These are phyloP conservation scores for Podosphaera leucotricha DNA, from an alignment of 2,329 filamentous ascomycete genomes.

Conservation along the genomic window DNA sequence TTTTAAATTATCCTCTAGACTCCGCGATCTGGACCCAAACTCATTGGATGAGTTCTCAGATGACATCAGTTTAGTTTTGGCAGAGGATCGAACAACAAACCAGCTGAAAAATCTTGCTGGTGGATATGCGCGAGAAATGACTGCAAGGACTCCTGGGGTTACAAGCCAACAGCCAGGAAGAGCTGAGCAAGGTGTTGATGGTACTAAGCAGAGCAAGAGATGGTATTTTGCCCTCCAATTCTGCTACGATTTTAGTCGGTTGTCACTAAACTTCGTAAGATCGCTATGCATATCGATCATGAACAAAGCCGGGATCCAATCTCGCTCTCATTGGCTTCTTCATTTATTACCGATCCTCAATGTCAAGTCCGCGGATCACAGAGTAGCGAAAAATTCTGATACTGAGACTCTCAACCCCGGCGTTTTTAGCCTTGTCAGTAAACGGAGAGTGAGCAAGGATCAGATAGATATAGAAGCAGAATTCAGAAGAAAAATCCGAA, in stretches of 20 bases:
- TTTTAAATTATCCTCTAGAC: constrained; percentile 14
- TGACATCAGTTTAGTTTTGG: constrained; percentile 13
- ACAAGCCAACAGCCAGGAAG: constrained; percentile 18
- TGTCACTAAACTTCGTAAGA: constrained; percentile 27
- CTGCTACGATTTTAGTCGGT: constrained; percentile 45
- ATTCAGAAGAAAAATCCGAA: constrained; percentile 35
- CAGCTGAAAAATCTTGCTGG: constrained; percentile 23
- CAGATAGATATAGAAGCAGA: constrained; percentile 64
- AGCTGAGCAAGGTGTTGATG: constrained; percentile 39
- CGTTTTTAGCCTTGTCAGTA: constrained; percentile 27
- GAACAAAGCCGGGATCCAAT: constrained; percentile 32
- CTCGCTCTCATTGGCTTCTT: constrained; percentile 39
- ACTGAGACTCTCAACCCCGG: constrained; percentile 25
- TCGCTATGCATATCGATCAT: constrained; percentile 19
- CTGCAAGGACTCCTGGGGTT: constrained; percentile 27
- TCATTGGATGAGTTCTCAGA: constrained; percentile 10
- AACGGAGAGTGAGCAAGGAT: constrained; percentile 30
- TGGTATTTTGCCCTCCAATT: constrained; percentile 61
- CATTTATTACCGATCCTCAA: constrained; percentile 13
- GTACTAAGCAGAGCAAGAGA: constrained; percentile 52
- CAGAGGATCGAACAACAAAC: constrained; percentile 11
- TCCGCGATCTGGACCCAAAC: constrained; percentile 7
- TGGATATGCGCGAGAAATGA: constrained; percentile 48
- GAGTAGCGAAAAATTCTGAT: constrained; percentile 6
- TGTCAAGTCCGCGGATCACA: constrained; percentile 2